phyloP scores from a whole-genome alignment of 768 basidiomycete species.

The Russula vinacea region DNA sequence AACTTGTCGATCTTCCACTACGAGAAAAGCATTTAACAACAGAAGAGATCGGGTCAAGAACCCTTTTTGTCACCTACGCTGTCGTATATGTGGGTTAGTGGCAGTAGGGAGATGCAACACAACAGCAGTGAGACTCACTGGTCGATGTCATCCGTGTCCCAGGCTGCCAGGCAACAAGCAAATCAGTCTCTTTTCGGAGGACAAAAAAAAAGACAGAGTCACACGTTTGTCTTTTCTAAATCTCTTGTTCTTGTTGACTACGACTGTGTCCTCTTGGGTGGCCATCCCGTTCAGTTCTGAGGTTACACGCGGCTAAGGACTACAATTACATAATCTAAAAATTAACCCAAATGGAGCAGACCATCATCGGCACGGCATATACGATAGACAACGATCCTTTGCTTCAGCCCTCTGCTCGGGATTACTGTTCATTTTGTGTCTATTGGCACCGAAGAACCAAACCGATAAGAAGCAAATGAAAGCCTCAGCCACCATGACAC shows the following conservation, averaged over 20 bases:
- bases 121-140: slow-evolving; percentile 59
- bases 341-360: neutral
- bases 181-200: slow-evolving; percentile 27
- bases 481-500: no score
- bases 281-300: neutral
- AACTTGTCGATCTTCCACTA: slow-evolving; percentile 88
- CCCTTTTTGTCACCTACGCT: slow-evolving; percentile 35
- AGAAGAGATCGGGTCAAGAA: neutral
- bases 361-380: no score
- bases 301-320: no score
- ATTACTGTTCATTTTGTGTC: neutral
- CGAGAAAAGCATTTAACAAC: neutral
- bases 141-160: slow-evolving; percentile 99
- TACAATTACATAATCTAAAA: no score
- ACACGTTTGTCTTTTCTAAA: slow-evolving; percentile 94
- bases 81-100: slow-evolving; percentile 14
- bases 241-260: slow-evolving; percentile 78
- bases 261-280: slow-evolving; percentile 10
- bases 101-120: neutral
- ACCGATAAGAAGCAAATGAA: neutral
- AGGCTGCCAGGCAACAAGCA: slow-evolving; percentile 54
- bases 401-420: neutral
- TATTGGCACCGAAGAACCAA: neutral
- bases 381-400: neutral
- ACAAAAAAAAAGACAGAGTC: slow-evolving; percentile 36